phyloP scores from a whole-genome alignment of 2,329 filamentous ascomycete species.

The Dactylellina leptospora region DNA sequence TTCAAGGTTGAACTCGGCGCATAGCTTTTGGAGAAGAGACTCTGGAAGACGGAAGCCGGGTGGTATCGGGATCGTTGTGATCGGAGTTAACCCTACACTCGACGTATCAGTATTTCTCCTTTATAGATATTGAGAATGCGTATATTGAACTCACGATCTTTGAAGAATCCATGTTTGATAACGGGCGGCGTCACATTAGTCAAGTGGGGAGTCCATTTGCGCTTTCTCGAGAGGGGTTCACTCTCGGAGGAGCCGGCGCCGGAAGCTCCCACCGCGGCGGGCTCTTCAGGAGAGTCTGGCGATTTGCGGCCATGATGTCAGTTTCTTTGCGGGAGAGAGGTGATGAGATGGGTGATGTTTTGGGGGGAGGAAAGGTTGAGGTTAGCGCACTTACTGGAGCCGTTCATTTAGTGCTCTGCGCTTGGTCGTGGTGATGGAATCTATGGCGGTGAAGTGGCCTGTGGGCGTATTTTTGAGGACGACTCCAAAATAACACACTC shows the following conservation, averaged over 20 bases:
- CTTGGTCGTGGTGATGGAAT: slow-evolving; percentile 48
- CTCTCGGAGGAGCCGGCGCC: slow-evolving; percentile 34
- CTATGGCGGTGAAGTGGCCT: slow-evolving; percentile 26
- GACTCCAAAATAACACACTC: slow-evolving; percentile 40
- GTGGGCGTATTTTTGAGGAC: slow-evolving; percentile 53
- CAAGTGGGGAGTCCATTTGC: slow-evolving; percentile 46
- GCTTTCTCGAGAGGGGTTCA: slow-evolving; percentile 39
- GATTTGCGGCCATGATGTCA: slow-evolving; percentile 13
- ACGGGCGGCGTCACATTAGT: slow-evolving; percentile 26
- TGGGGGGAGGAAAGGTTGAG: background rate
- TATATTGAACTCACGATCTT: slow-evolving; percentile 44
- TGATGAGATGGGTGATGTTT: slow-evolving; percentile 8
- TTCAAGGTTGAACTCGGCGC: slow-evolving; percentile 73
- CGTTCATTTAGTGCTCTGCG: slow-evolving; percentile 39
- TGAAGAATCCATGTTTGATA: slow-evolving; percentile 51
- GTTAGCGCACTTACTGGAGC: slow-evolving; percentile 51
- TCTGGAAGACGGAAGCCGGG: slow-evolving; percentile 70
- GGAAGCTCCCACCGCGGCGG: slow-evolving; percentile 4
- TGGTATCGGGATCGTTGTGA: slow-evolving; percentile 74
- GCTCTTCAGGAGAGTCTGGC: slow-evolving; percentile 13
- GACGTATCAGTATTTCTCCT: background rate
- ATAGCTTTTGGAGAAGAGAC: slow-evolving; percentile 71
- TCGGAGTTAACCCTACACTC: slow-evolving; percentile 65
- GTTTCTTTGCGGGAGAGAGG: slow-evolving; percentile 1
- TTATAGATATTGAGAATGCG: background rate